Conservation (phyloP, 768 basidiomycete species). For the Suillus fuscotomentosus region DNA sequence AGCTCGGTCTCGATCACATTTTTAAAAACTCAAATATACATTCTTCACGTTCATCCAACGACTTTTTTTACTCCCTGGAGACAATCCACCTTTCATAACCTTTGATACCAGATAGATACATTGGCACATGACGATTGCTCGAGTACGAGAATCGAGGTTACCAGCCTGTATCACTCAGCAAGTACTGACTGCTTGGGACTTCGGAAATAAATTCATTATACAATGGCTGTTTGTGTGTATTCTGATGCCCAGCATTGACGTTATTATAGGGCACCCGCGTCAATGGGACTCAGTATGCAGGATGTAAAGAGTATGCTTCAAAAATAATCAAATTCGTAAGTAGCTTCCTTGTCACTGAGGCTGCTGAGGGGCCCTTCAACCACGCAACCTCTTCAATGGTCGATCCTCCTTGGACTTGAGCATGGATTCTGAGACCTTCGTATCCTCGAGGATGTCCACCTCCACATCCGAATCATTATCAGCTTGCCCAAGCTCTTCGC, state of each 20-base stretch:
- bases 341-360: not conserved
- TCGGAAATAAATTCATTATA: not conserved
- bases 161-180: not conserved
- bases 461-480: conserved; percentile 35
- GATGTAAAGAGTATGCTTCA: not conserved
- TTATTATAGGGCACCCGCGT: not conserved
- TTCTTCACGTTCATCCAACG: conserved; percentile 8
- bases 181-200: not conserved
- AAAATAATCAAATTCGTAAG: not conserved
- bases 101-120: conserved; percentile 3
- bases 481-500: conserved; percentile 20
- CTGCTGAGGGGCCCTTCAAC: conserved; percentile 6
- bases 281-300: not conserved
- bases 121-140: not conserved
- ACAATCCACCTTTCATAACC: conserved; percentile 1
- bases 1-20: conserved; percentile 3
- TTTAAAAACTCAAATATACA: not conserved
- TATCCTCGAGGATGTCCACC: conserved; percentile 37
- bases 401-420: conserved; percentile 9
- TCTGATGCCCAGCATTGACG: not conserved
- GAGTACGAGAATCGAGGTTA: not conserved
- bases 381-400: conserved; percentile 25
- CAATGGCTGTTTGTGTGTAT: not conserved
- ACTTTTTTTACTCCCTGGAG: not conserved
- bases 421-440: conserved; percentile 10